Percentiles rank a stretch among this genome's conserved stretches.
These are phyloP conservation scores for Athelia sp. DNA, from an alignment of 1,284 basidiomycete genomes.

Conservation along the genomic window DNA sequence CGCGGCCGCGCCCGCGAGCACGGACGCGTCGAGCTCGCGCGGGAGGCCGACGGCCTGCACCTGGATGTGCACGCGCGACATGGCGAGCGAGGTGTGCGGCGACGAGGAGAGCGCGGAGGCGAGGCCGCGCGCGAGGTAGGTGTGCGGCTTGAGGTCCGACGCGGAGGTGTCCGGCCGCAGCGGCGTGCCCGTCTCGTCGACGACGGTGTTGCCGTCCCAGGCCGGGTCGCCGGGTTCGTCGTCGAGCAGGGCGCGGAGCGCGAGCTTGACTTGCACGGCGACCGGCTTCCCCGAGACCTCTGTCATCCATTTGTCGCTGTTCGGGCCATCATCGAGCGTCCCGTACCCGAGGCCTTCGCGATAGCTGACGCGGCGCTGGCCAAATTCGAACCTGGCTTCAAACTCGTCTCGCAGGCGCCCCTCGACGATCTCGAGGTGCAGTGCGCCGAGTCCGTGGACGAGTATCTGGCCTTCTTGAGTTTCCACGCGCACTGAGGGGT, in stretches of 20 bases:
- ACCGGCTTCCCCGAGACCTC: slow-evolving; percentile 51
- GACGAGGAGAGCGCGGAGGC: slow-evolving; percentile 69
- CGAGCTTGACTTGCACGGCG: slow-evolving; percentile 44
- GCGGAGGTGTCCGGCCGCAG: slow-evolving; percentile 49
- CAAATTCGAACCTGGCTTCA: slow-evolving; percentile 74
- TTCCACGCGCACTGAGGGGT: slow-evolving; percentile 79
- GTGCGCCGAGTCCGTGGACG: slow-evolving; percentile 78
- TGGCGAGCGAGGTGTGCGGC: slow-evolving; percentile 65
- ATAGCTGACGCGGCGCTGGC: slow-evolving; percentile 74
- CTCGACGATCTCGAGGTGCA: slow-evolving; percentile 87
- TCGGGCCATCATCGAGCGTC: slow-evolving; percentile 15
- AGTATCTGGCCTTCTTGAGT: slow-evolving; percentile 79
- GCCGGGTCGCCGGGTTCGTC: slow-evolving; percentile 56
- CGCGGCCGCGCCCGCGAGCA: slow-evolving; percentile 62
- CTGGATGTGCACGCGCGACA: slow-evolving; percentile 58
- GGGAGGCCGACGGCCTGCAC: slow-evolving; percentile 41
- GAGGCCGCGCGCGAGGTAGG: slow-evolving; percentile 61
- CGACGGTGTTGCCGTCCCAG: slow-evolving; percentile 73
- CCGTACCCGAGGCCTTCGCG: slow-evolving; percentile 60
- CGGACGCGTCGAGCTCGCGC: slow-evolving; percentile 36
- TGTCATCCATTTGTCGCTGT: slow-evolving; percentile 48
- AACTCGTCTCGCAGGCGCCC: slow-evolving; percentile 77
- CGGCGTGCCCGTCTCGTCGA: slow-evolving; percentile 44
- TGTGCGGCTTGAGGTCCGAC: slow-evolving; percentile 36
- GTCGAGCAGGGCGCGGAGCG: slow-evolving; percentile 45